Evolutionary conservation across 164 flowering plant genomes (phyloP), one percentile per base, ranked within the genome.

Genomic region (Dillenia turbinata): DNA sequence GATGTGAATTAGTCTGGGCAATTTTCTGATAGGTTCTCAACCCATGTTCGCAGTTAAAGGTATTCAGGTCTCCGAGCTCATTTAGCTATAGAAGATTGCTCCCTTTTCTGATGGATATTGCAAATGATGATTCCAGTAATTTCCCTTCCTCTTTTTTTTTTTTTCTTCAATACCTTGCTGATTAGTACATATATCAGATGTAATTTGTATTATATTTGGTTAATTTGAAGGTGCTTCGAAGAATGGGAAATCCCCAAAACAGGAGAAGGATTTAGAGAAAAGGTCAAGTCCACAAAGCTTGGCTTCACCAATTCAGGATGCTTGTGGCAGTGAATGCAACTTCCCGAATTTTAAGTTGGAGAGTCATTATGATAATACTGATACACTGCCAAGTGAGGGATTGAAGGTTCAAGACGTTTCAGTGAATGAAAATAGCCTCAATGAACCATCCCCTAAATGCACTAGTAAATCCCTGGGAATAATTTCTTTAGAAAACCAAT

Each of bases 21-120:
- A 19, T 19, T 19, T 19, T 26, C 40, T 5, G 44, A 22, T 71
- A 79, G 78, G 81, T 57, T 63, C 66, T 67, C 51, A 60, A 57
- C 48, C 71, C 74, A 11, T 62, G 72, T 60, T 75, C 79, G 2
- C 71, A 73, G 48, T 9, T 47, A 52, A 83, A 72, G 74, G 59
- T 80, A 45, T 78, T 76, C 56, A 74, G 68, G 54, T 64, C 63
- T 53, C 74, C 79, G 3, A 67, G 66, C 57, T 84, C 85, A 22
- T 56, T 79, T 63, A 77, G 79, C 68, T 84, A 79, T 62, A 84
- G 75, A 70, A 84, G 88, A 66, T 57, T 82, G 77, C 82, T 85
- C 58, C 92, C 92, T 16, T 81, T 56, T 69, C 79, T 87, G 49
- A 78, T 70, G 71, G 79, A 80, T 60, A 62, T 80, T 44, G 63